Evolutionary conservation across 1,139 yeast genomes (phyloP).

Genomic region (Pneumocystis jirovecii): DNA sequence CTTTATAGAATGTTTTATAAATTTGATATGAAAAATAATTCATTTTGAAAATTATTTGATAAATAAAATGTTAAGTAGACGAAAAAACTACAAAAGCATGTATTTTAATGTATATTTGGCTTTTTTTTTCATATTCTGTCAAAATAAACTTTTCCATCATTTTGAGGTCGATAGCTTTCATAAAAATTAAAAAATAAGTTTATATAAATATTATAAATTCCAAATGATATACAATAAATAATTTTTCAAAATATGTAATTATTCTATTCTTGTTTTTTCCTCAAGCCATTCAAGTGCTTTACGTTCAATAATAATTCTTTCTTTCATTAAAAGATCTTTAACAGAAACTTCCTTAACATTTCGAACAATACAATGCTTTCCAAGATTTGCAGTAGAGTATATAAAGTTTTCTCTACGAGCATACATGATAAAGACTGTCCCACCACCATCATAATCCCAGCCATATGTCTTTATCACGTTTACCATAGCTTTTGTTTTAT

Average conservation of each 20-base stretch:
- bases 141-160: neutral
- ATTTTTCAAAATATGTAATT: neutral
- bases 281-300: neutral
- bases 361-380: neutral
- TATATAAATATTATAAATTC: neutral
- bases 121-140: neutral
- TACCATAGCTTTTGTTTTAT: conserved; percentile 10
- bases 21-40: neutral
- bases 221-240: neutral
- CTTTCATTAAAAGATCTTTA: neutral
- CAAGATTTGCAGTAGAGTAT: neutral
- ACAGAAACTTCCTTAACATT: neutral
- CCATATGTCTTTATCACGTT: conserved; percentile 11
- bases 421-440: neutral
- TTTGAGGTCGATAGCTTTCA: neutral
- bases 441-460: conserved; percentile 3
- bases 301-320: neutral
- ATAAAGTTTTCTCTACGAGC: neutral
- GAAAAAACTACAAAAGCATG: neutral
- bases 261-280: neutral
- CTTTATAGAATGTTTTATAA: neutral
- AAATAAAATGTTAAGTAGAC: neutral
- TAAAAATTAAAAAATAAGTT: neutral
- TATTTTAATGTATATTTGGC: neutral
- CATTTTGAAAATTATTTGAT: neutral